Percentiles rank a stretch among this genome's conserved stretches.
Conservation (phyloP, 1,284 basidiomycete species). For the Ustilago xerochloae region DNA sequence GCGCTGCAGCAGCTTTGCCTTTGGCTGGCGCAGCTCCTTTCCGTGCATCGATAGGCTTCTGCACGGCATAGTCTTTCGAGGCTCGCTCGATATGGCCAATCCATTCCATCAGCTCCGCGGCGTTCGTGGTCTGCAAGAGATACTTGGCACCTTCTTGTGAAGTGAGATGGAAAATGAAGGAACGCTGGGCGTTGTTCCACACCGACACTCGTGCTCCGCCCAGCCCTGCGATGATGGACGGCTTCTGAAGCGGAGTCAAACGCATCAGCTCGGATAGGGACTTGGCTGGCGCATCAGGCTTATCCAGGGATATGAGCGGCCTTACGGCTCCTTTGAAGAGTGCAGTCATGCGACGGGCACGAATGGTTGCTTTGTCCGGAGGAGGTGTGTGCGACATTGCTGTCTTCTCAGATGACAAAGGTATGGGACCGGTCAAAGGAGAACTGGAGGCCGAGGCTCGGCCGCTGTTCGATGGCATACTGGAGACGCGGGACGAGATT, state of each 20-base stretch:
- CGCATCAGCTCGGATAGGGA: slow-evolving; percentile 49
- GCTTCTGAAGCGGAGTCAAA: slow-evolving; percentile 54
- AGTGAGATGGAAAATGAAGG: slow-evolving; percentile 62
- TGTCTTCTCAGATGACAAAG: slow-evolving; percentile 9
- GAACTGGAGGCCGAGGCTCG: slow-evolving; percentile 11
- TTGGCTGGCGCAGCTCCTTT: slow-evolving; percentile 13
- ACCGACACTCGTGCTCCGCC: slow-evolving; percentile 55
- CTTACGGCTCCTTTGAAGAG: slow-evolving; percentile 63
- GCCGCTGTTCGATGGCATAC: slow-evolving; percentile 34
- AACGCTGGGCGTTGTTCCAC: slow-evolving; percentile 63
- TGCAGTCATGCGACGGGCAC: slow-evolving; percentile 62
- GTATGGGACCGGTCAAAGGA: slow-evolving; percentile 8
- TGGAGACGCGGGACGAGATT: slow-evolving; percentile 43
- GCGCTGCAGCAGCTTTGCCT: slow-evolving; percentile 15
- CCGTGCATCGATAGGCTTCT: slow-evolving; percentile 11
- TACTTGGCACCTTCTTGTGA: slow-evolving; percentile 58
- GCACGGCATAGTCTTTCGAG: slow-evolving; percentile 37
- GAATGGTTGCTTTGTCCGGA: slow-evolving; percentile 46
- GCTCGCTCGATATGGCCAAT: slow-evolving; percentile 48
- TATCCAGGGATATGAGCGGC: slow-evolving; percentile 53
- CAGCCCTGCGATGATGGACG: slow-evolving; percentile 47
- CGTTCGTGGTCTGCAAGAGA: slow-evolving; percentile 60
- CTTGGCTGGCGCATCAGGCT: slow-evolving; percentile 37
- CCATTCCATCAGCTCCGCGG: slow-evolving; percentile 59
- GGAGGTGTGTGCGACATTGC: slow-evolving; percentile 22